phyloP scores from a whole-genome alignment of 805 yeast genomes.

The Cyberlindnera mrakii region DNA sequence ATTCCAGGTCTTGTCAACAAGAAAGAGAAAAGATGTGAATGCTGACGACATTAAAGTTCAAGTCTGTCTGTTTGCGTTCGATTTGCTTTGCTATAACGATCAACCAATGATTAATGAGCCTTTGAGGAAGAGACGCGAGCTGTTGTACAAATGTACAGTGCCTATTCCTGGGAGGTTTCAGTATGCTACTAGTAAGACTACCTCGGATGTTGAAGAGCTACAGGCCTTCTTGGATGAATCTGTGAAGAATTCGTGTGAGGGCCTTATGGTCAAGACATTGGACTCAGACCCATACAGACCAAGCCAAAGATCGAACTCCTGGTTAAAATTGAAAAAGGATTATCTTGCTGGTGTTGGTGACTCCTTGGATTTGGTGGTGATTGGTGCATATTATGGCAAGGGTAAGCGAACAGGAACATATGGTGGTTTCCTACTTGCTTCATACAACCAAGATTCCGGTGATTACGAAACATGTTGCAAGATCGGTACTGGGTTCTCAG shows the following conservation, averaged over 20 bases:
- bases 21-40: slow-evolving; percentile 91
- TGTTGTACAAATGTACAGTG: slow-evolving; percentile 49
- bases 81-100: slow-evolving; percentile 69
- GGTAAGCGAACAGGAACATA: slow-evolving; percentile 94
- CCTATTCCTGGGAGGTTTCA: slow-evolving; percentile 72
- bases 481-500: slow-evolving; percentile 95
- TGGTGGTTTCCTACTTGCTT: slow-evolving; percentile 90
- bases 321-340: slow-evolving; percentile 94
- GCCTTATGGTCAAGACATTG: slow-evolving; percentile 88
- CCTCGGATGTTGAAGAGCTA: slow-evolving; percentile 66
- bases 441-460: slow-evolving; percentile 85
- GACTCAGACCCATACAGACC: slow-evolving; percentile 90
- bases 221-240: slow-evolving; percentile 84
- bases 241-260: slow-evolving; percentile 87
- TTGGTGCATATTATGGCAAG: slow-evolving; percentile 90
- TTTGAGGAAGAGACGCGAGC: slow-evolving; percentile 61
- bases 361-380: slow-evolving; percentile 84
- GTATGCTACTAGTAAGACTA: slow-evolving; percentile 70
- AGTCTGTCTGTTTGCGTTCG: slow-evolving; percentile 91
- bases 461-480: slow-evolving; percentile 94
- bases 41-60: slow-evolving; percentile 83
- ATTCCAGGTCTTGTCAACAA: slow-evolving; percentile 85
- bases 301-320: slow-evolving; percentile 87
- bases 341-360: slow-evolving; percentile 95
- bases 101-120: slow-evolving; percentile 62